These are phyloP conservation scores for Talaromyces rugulosus DNA, from an alignment of 2,329 filamentous ascomycete species.

Conservation along the genomic window DNA sequence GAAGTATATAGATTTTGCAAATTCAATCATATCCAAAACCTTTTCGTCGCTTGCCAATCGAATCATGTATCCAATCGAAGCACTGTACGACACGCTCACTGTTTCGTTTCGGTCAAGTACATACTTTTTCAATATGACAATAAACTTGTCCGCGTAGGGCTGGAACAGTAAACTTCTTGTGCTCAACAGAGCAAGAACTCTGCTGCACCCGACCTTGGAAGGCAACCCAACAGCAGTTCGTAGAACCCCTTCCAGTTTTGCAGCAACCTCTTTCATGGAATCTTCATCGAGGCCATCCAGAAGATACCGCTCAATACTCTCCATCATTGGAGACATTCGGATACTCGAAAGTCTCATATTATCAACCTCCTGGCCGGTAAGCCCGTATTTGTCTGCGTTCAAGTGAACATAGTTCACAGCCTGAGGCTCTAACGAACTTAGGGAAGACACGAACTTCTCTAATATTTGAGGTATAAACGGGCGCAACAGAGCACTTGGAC, in stretches of 20 bases:
- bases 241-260: conserved; percentile 71
- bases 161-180: conserved; percentile 71
- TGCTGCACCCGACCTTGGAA: conserved; percentile 86
- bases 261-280: conserved; percentile 71
- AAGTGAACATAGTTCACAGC: conserved; percentile 90
- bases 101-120: conserved; percentile 91
- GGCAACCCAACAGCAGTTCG: conserved; percentile 85
- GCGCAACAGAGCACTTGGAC: conserved; percentile 67
- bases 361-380: conserved; percentile 86
- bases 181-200: conserved; percentile 78
- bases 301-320: conserved; percentile 77
- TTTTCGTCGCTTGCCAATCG: conserved; percentile 58
- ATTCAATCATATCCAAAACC: conserved; percentile 51
- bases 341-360: conserved; percentile 78
- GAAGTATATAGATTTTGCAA: conserved; percentile 70
- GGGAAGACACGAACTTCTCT: conserved; percentile 71
- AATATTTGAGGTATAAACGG: conserved; percentile 79
- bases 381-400: conserved; percentile 75
- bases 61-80: conserved; percentile 79
- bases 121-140: conserved; percentile 74
- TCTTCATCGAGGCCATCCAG: conserved; percentile 75
- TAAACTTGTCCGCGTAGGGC: conserved; percentile 69
- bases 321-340: conserved; percentile 81
- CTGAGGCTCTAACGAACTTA: conserved; percentile 86
- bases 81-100: conserved; percentile 83